Base-by-base conservation (phyloP, 225 moss, liverwort and hornwort genomes). In the Lunularia cruciata region DNA sequence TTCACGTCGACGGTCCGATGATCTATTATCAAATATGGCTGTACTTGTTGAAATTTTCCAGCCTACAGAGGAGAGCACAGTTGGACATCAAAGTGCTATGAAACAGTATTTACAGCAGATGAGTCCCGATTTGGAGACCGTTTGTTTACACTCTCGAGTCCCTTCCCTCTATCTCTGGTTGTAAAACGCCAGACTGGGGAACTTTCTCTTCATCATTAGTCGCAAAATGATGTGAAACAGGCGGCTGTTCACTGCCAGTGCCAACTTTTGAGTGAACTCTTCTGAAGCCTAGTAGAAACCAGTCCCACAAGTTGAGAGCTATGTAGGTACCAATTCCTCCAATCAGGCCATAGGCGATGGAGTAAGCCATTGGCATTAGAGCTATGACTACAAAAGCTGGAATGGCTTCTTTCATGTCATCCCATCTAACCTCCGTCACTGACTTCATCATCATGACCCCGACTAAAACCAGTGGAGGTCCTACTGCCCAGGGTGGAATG, bases 401-500 rank as follows among this genome's bases (percentile, higher is more conserved):
- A 43, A 96, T 65, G 1, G 77, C 80, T 31, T 96, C 90, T 10
- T 73, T 82, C 75, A 96, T 65, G 38, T 96, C 85, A 3, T 96
- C 90, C 95, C 95, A 96, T 62, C 89, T 31, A 60, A 96, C 82
- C 81, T 96, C 95, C 47, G 76, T 25, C 6, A 96, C 89, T 1
- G 85, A 76, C 60, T 90, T 90, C 62, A 96, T 75, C 95, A 96
- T 96, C 88, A 96, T 92, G 39, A 92, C 95, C 6, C 95, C 95
- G 0, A 96, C 92, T 16, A 96, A 20, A 25, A 96, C 78, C 12
- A 96, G 85, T 14, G 95, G 86, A 1, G 95, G 95, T 0, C 95
- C 95, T 14, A 96, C 92, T 14, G 95, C 95, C 95, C 95, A 96
- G 7, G 95, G 87, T 1, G 95, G 95, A 19, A 96, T 96, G 27